Conservation (phyloP, 192 early-diverging fungal species). For the Spinellus fusiger region DNA sequence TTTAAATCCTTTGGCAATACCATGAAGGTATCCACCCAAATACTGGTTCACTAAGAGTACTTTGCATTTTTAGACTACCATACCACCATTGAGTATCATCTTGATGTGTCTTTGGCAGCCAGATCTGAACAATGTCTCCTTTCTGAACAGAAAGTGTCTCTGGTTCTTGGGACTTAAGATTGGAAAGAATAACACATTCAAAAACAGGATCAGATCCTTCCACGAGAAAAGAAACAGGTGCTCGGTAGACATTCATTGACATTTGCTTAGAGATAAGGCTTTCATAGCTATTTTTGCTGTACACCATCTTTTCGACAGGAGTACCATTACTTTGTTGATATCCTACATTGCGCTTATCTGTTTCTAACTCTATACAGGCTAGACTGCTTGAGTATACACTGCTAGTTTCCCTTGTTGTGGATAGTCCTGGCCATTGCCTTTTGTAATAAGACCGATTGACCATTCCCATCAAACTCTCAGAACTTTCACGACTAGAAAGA, state of each 20-base stretch:
- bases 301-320: no score
- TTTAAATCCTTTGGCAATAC: neutral
- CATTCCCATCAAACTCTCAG: no score
- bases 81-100: constrained; percentile 2
- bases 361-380: no score
- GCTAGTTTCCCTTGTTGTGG: no score
- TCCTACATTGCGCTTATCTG: no score
- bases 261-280: neutral
- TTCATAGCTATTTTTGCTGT: neutral
- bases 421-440: no score
- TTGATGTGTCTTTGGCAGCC: neutral
- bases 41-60: no score
- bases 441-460: no score
- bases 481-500: no score
- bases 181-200: neutral
- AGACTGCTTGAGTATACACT: no score
- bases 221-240: neutral
- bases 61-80: neutral
- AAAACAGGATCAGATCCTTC: neutral
- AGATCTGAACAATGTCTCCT: constrained; percentile 1
- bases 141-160: neutral
- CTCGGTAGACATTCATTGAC: neutral
- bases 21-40: neutral
- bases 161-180: neutral
- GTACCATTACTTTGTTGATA: no score